Evolutionary conservation across 2,329 filamentous ascomycete species (phyloP).

Genomic region (Elsinoe ampelina): DNA sequence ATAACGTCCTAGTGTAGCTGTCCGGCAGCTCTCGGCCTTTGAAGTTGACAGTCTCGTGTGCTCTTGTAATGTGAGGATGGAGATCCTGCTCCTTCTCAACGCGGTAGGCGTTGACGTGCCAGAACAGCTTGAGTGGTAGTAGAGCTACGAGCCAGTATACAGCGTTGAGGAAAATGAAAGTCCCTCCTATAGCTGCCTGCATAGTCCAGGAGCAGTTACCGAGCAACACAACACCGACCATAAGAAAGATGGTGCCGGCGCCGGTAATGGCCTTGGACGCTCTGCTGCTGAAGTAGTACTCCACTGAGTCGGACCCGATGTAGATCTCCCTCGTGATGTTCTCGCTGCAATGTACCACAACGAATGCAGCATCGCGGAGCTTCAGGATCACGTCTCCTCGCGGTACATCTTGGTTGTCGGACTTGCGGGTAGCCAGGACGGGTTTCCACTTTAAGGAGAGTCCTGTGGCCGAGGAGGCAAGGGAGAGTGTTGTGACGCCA

Average conservation of each 20-base stretch:
- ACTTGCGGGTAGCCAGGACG: neutral
- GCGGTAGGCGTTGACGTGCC: slow-evolving; percentile 1
- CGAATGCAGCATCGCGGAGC: neutral
- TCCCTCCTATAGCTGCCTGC: neutral
- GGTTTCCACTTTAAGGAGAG: slow-evolving; percentile 4
- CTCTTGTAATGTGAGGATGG: neutral
- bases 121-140: neutral
- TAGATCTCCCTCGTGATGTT: slow-evolving; percentile 10
- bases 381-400: slow-evolving; percentile 9
- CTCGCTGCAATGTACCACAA: slow-evolving; percentile 5
- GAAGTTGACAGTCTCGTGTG: neutral
- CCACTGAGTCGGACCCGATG: slow-evolving; percentile 7
- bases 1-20: slow-evolving; percentile 5
- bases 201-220: slow-evolving; percentile 5
- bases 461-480: slow-evolving; percentile 4
- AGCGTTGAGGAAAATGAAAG: slow-evolving; percentile 1
- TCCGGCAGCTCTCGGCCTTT: neutral
- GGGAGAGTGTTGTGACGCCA: neutral
- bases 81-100: neutral
- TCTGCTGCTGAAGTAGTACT: neutral
- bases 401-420: neutral
- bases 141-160: slow-evolving; percentile 1
- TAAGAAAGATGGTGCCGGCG: neutral
- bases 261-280: slow-evolving; percentile 6
- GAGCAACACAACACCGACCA: slow-evolving; percentile 1